Evolutionary conservation across 306 rosid species (phyloP).

Genomic region (Comarum palustre): DNA sequence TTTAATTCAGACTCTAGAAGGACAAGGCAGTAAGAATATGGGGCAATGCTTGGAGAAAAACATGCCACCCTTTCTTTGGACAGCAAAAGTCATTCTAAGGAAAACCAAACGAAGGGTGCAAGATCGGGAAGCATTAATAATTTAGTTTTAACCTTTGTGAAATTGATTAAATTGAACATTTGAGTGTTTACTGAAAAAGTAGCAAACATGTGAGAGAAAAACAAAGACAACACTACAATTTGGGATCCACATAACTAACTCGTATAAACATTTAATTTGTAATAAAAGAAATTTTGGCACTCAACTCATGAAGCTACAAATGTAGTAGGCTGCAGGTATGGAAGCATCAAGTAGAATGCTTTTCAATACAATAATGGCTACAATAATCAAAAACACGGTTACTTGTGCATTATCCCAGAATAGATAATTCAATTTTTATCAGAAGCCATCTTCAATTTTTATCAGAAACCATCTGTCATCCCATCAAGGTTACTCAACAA

Average conservation of each 20-base stretch:
- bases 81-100: not conserved
- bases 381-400: not conserved
- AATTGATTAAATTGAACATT: not conserved
- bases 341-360: not conserved
- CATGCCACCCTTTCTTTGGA: not conserved
- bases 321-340: no score
- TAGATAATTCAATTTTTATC: no score
- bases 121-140: not conserved
- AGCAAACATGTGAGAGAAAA: not conserved
- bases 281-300: not conserved
- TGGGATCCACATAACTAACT: not conserved
- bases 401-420: no score
- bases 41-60: not conserved
- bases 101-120: not conserved
- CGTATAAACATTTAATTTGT: not conserved
- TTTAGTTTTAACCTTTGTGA: not conserved
- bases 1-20: not conserved
- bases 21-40: not conserved
- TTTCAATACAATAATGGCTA: not conserved
- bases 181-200: not conserved
- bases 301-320: not conserved
- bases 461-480: no score
- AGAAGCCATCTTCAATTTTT: no score
- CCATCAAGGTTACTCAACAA: not conserved
- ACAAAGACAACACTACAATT: not conserved